These are phyloP conservation scores for Stellera chamaejasme DNA, from an alignment of 345 rosid genomes.

Conservation along the genomic window DNA sequence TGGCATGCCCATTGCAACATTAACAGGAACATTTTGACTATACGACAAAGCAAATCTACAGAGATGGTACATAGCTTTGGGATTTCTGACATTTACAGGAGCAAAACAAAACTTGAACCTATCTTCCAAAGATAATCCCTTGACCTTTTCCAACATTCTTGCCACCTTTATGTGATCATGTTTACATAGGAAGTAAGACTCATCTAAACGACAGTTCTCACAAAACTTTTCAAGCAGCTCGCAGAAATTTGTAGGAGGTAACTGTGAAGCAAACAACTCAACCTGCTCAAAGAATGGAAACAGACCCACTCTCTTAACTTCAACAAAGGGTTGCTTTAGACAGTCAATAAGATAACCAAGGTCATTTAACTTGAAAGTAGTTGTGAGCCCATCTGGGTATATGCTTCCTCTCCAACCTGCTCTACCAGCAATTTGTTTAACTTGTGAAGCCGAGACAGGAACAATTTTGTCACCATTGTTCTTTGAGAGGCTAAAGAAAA, in stretches of 20 bases:
- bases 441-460: conserved; percentile 79
- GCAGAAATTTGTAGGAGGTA: conserved; percentile 42
- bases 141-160: conserved; percentile 84
- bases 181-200: conserved; percentile 72
- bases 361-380: conserved; percentile 66
- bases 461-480: conserved; percentile 80
- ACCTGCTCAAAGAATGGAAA: conserved; percentile 95
- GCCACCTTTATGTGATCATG: conserved; percentile 89
- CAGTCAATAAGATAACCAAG: conserved; percentile 70
- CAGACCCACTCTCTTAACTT: conserved; percentile 70
- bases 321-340: conserved; percentile 79
- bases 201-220: conserved; percentile 79
- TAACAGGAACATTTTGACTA: conserved; percentile 61
- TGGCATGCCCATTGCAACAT: conserved; percentile 87
- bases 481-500: conserved; percentile 61
- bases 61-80: conserved; percentile 85
- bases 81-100: conserved; percentile 85
- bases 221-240: conserved; percentile 69
- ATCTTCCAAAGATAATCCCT: conserved; percentile 68
- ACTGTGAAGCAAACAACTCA: conserved; percentile 75
- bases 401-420: conserved; percentile 92
- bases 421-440: conserved; percentile 96
- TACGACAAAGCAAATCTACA: conserved; percentile 62
- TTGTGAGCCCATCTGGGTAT: conserved; percentile 86
- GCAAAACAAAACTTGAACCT: conserved; percentile 96